Percentiles rank a stretch among this genome's conserved stretches.
phyloP scores from a whole-genome alignment of 1,139 yeast genomes.

The Nakaseomyces delphensis region DNA sequence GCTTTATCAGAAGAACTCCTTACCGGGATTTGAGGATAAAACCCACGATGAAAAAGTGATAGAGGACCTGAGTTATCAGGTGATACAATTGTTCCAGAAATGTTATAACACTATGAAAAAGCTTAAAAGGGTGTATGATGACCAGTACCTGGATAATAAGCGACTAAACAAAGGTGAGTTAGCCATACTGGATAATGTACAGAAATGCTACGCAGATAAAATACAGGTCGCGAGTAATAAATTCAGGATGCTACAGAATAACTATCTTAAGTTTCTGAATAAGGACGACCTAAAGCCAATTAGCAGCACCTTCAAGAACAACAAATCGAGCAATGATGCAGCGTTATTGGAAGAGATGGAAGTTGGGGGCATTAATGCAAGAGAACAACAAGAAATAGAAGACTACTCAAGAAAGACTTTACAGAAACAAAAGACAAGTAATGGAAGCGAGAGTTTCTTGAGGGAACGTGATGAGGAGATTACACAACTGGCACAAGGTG shows the following conservation, averaged over 20 bases:
- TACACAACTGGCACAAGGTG: slow-evolving; percentile 85
- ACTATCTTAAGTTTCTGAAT: slow-evolving; percentile 65
- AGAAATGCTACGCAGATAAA: slow-evolving; percentile 74
- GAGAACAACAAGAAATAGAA: slow-evolving; percentile 31
- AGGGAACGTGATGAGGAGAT: slow-evolving; percentile 81
- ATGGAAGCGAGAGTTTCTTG: slow-evolving; percentile 34
- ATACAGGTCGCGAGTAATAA: slow-evolving; percentile 70
- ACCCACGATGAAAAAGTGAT: slow-evolving; percentile 62
- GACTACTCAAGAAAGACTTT: slow-evolving; percentile 39
- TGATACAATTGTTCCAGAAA: slow-evolving; percentile 65
- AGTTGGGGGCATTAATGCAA: slow-evolving; percentile 20
- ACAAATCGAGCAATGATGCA: slow-evolving; percentile 8
- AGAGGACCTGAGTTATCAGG: slow-evolving; percentile 63
- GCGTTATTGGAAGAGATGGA: slow-evolving; percentile 15
- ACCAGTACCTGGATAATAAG: slow-evolving; percentile 23
- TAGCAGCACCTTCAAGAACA: slow-evolving; percentile 10
- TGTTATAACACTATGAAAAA: slow-evolving; percentile 70
- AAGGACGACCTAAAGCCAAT: slow-evolving; percentile 53
- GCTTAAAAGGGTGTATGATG: slow-evolving; percentile 44
- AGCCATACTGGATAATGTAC: slow-evolving; percentile 66
- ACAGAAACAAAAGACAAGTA: slow-evolving; percentile 32
- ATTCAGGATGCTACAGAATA: slow-evolving; percentile 81
- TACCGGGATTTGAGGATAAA: slow-evolving; percentile 80
- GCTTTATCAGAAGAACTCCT: slow-evolving; percentile 69
- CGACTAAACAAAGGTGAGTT: slow-evolving; percentile 41